These are phyloP conservation scores for Cynara cardunculus DNA, from an alignment of 129 eudicot genomes.

Conservation along the genomic window DNA sequence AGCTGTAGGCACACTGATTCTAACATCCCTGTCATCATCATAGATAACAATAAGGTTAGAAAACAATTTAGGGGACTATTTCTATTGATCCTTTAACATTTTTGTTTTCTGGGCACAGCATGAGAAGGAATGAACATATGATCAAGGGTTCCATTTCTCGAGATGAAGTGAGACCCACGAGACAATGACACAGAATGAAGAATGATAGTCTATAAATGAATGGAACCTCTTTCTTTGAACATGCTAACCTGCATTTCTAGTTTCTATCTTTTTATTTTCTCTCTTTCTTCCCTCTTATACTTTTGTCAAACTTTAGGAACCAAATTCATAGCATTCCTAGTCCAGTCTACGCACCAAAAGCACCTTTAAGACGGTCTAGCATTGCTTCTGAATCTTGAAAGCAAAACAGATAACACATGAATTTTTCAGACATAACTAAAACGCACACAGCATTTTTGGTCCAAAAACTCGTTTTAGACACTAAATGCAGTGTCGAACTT, in stretches of 20 bases:
- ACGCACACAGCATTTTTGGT: not conserved
- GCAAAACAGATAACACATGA: not conserved
- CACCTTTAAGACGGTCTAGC: not conserved
- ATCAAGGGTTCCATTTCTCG: not conserved
- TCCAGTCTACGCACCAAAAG: not conserved
- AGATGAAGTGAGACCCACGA: not conserved
- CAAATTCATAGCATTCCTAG: not conserved
- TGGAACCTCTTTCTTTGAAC: not conserved
- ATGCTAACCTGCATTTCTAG: not conserved
- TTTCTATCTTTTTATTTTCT: not conserved
- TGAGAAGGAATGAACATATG: not conserved
- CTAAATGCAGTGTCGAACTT: not conserved
- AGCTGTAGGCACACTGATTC: conserved; percentile 81
- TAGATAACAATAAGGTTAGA: not conserved
- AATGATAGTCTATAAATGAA: not conserved
- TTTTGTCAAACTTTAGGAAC: not conserved
- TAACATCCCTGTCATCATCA: conserved; percentile 50
- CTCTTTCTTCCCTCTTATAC: not conserved
- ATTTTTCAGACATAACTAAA: not conserved
- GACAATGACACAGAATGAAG: not conserved
- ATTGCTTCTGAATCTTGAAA: not conserved
- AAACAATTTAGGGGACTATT: not conserved
- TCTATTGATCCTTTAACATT: not conserved
- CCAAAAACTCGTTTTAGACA: not conserved
- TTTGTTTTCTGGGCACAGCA: not conserved